A percentile compares a stretch with the other conserved stretches of the same genome.
These are phyloP conservation scores for Phytophthora pistaciae DNA, from an alignment of 352 stramenopile species.

Conservation along the genomic window DNA sequence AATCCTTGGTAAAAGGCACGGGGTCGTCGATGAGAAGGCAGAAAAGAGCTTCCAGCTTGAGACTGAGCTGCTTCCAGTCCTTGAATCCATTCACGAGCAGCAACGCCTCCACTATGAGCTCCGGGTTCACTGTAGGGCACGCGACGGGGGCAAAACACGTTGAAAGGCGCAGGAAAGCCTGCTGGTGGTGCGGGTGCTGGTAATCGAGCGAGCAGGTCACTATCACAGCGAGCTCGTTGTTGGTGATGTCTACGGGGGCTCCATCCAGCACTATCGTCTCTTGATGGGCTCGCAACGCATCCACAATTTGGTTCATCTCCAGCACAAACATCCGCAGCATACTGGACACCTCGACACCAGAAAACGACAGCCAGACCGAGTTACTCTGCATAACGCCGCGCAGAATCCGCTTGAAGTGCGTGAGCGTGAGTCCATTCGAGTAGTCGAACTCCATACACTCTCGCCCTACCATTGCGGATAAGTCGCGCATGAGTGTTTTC, in stretches of 20 bases:
- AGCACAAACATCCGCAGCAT: conserved; percentile 45
- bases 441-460: conserved; percentile 56
- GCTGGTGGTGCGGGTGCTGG: conserved; percentile 37
- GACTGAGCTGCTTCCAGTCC: conserved; percentile 53
- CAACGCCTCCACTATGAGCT: conserved; percentile 48
- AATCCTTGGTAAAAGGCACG: conserved; percentile 31
- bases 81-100: conserved; percentile 51
- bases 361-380: conserved; percentile 50
- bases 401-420: conserved; percentile 51
- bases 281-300: conserved; percentile 50
- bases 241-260: conserved; percentile 43
- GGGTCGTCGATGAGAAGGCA: conserved; percentile 39
- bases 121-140: conserved; percentile 35
- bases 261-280: conserved; percentile 46
- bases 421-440: conserved; percentile 39
- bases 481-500: conserved; percentile 49
- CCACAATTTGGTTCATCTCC: conserved; percentile 58
- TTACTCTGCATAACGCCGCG: conserved; percentile 51
- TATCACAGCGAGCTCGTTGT: conserved; percentile 45
- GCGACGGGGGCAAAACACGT: conserved; percentile 53
- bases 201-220: conserved; percentile 47
- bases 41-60: conserved; percentile 45
- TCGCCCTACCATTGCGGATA: conserved; percentile 53
- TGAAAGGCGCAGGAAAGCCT: conserved; percentile 57
- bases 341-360: conserved; percentile 46